Evolutionary conservation across 331 rosid genomes (phyloP).

Genomic region (Spiraea crenata): DNA sequence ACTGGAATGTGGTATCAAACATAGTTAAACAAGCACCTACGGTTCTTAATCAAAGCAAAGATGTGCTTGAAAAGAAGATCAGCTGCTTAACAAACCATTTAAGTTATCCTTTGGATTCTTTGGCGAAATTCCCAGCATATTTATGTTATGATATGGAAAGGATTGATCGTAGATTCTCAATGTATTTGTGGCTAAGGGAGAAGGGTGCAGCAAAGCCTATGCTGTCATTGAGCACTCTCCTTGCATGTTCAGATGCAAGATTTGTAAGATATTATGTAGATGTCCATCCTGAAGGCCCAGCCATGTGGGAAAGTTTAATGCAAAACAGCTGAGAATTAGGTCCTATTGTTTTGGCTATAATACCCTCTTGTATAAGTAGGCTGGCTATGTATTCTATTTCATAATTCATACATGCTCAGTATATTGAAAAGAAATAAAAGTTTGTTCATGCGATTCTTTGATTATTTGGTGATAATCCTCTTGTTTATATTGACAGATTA

Average conservation of each 20-base stretch:
- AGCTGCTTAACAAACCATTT: constrained; percentile 40
- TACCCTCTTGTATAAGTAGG: neutral
- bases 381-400: too few species aligned
- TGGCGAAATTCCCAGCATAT: constrained; percentile 57
- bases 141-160: constrained; percentile 56
- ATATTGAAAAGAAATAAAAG: neutral
- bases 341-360: neutral
- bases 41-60: constrained; percentile 57
- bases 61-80: constrained; percentile 54
- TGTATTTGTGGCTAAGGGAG: constrained; percentile 68
- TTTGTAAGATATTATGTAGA: constrained; percentile 59
- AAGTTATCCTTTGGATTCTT: constrained; percentile 60
- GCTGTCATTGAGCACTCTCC: constrained; percentile 54
- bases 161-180: constrained; percentile 51
- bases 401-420: neutral
- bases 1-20: constrained; percentile 39
- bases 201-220: constrained; percentile 49
- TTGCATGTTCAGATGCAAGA: constrained; percentile 51
- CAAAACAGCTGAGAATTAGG: neutral
- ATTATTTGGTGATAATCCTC: too few species aligned
- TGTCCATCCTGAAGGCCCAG: constrained; percentile 69
- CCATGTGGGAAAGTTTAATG: constrained; percentile 47
- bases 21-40: constrained; percentile 58
- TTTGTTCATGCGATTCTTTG: too few species aligned
- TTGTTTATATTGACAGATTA: too few species aligned